Evolutionary conservation across 2,329 filamentous ascomycete species (phyloP).

Genomic region (Arthrobotrys musiformis): DNA sequence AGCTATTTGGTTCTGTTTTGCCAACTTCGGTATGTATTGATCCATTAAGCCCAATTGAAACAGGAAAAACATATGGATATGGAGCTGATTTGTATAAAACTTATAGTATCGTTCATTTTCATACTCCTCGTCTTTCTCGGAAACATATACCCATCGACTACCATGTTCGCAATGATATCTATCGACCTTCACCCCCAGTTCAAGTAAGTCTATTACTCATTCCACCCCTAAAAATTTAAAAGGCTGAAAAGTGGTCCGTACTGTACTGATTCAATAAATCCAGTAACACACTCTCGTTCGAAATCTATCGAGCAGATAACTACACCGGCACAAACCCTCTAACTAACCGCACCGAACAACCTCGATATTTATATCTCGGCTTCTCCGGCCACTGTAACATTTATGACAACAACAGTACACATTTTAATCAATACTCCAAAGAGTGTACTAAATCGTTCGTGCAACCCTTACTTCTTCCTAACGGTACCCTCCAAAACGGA

Average conservation of each 20-base stretch:
- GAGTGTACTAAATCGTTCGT: constrained; percentile 16
- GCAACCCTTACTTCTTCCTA: constrained; percentile 13
- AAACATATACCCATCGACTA: constrained; percentile 9
- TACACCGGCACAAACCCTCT: constrained; percentile 19
- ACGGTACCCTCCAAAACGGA: constrained; percentile 1
- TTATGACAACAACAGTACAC: constrained; percentile 18
- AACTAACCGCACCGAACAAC: constrained; percentile 20
- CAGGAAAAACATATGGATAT: not conserved
- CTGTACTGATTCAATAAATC: not conserved
- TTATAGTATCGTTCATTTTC: constrained; percentile 31
- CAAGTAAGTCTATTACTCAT: constrained; percentile 12
- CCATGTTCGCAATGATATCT: constrained; percentile 18
- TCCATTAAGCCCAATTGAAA: not conserved
- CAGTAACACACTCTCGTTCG: not conserved
- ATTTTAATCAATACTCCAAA: constrained; percentile 18
- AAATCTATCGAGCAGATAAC: constrained; percentile 22
- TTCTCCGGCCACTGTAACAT: constrained; percentile 25
- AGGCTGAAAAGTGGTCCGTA: not conserved
- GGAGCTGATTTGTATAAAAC: not conserved
- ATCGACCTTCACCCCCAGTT: constrained; percentile 17
- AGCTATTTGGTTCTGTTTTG: not conserved
- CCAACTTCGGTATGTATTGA: constrained; percentile 9
- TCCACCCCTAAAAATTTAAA: not conserved
- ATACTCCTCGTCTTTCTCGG: constrained; percentile 17
- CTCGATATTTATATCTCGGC: constrained; percentile 25